phyloP scores from a whole-genome alignment of 2,329 filamentous ascomycete species.

The Sclerotinia glacialis region DNA sequence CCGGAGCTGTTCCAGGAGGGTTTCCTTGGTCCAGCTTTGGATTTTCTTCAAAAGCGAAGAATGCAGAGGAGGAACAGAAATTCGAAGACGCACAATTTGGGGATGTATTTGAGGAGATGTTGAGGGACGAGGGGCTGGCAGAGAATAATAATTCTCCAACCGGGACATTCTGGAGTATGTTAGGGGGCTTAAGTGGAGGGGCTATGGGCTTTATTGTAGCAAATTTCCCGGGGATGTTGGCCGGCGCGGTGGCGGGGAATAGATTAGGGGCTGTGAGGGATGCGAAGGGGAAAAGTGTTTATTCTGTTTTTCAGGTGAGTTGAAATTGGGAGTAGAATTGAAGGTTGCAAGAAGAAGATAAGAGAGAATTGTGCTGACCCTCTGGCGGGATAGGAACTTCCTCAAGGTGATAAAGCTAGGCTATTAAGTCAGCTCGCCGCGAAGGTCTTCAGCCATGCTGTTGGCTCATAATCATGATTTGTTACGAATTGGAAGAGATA shows the following conservation, averaged over 20 bases:
- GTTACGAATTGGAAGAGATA: background rate
- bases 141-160: constrained; percentile 63
- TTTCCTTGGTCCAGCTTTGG: constrained; percentile 77
- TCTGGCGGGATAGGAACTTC: constrained; percentile 54
- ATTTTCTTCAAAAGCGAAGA: constrained; percentile 47
- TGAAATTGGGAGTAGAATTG: background rate
- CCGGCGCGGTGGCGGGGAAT: constrained; percentile 90
- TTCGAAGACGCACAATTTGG: constrained; percentile 79
- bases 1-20: constrained; percentile 52
- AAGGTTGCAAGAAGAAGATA: too few species aligned
- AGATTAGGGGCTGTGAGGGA: constrained; percentile 86
- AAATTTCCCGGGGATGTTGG: constrained; percentile 84
- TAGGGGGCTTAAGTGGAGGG: constrained; percentile 83
- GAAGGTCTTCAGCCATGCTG: constrained; percentile 64
- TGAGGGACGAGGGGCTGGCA: constrained; percentile 80
- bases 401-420: constrained; percentile 75
- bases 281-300: constrained; percentile 91
- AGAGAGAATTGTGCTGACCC: background rate
- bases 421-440: constrained; percentile 78
- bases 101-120: constrained; percentile 86
- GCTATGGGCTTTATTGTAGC: constrained; percentile 93
- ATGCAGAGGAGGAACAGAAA: constrained; percentile 52
- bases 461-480: constrained; percentile 44
- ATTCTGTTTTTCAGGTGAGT: constrained; percentile 60
- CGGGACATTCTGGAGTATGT: constrained; percentile 77